Percentiles rank a stretch among this genome's conserved stretches.
These are phyloP conservation scores for Dothistroma septosporum DNA, from an alignment of 2,329 filamentous ascomycete genomes.

Conservation along the genomic window DNA sequence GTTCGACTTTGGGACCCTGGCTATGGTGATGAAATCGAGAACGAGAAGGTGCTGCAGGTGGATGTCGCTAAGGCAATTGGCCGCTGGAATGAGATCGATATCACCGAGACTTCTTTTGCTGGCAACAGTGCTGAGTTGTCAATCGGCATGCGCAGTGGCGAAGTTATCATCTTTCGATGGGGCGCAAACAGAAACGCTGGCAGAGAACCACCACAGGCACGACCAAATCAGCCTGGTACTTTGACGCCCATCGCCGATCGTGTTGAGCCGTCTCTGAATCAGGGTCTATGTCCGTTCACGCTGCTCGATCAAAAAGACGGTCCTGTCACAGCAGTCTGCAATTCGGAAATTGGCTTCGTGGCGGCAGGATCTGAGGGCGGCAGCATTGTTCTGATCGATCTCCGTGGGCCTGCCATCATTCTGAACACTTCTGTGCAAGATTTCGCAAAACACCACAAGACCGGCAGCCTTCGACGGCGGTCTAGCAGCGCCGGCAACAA, in stretches of 20 bases:
- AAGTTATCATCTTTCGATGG: constrained; percentile 84
- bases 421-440: constrained; percentile 69
- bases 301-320: constrained; percentile 82
- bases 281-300: constrained; percentile 74
- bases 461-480: constrained; percentile 62
- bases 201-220: constrained; percentile 52
- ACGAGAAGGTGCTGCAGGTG: constrained; percentile 73
- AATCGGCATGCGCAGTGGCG: constrained; percentile 75
- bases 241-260: constrained; percentile 71
- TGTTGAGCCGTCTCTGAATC: constrained; percentile 67
- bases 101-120: constrained; percentile 75
- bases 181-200: constrained; percentile 72
- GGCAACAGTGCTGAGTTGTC: constrained; percentile 79
- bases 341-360: constrained; percentile 91
- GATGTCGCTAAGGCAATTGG: constrained; percentile 80
- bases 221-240: constrained; percentile 46
- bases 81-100: constrained; percentile 70
- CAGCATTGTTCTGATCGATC: constrained; percentile 74
- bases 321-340: constrained; percentile 69
- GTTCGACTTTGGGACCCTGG: constrained; percentile 92
- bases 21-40: constrained; percentile 90
- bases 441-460: constrained; percentile 71
- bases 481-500: constrained; percentile 47
- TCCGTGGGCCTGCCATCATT: constrained; percentile 82
- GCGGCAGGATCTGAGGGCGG: constrained; percentile 82